phyloP scores from a whole-genome alignment of 371 early-diverging fungal species.

The Quaeritorhiza haematococci region DNA sequence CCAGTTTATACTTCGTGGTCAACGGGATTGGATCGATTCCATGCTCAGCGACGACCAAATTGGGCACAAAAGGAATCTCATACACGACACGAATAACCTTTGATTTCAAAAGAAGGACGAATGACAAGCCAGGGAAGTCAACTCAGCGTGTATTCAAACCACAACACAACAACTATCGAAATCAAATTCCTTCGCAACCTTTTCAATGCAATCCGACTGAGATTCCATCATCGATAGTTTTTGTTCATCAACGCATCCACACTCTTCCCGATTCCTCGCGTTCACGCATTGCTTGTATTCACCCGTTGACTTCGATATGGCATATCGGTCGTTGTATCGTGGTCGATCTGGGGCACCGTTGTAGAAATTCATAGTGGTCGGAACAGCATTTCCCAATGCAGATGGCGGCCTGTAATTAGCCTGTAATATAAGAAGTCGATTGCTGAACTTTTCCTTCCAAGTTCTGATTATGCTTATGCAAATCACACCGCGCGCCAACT shows the following conservation, averaged over 20 bases:
- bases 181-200: too few relatives aligned
- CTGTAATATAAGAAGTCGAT: slow-evolving; percentile 1
- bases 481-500: not conserved
- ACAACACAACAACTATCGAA: too few relatives aligned
- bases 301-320: slow-evolving; percentile 19
- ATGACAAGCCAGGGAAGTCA: too few relatives aligned
- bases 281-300: slow-evolving; percentile 17
- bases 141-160: too few relatives aligned
- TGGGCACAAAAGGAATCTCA: slow-evolving; percentile 12
- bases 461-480: not conserved
- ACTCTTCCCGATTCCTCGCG: slow-evolving; percentile 3
- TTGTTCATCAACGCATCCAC: slow-evolving; percentile 18
- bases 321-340: slow-evolving; percentile 18
- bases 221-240: slow-evolving; percentile 2
- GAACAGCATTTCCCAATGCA: slow-evolving; percentile 17
- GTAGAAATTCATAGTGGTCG: slow-evolving; percentile 22
- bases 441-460: too few relatives aligned
- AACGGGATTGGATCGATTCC: not conserved
- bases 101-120: too few relatives aligned
- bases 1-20: slow-evolving; percentile 7
- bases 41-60: slow-evolving; percentile 4
- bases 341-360: slow-evolving; percentile 23
- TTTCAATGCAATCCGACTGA: slow-evolving; percentile 23
- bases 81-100: slow-evolving; percentile 15
- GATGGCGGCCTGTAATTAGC: slow-evolving; percentile 30